These are phyloP conservation scores for Cyathus striatus DNA, from an alignment of 768 basidiomycete species.

Conservation along the genomic window DNA sequence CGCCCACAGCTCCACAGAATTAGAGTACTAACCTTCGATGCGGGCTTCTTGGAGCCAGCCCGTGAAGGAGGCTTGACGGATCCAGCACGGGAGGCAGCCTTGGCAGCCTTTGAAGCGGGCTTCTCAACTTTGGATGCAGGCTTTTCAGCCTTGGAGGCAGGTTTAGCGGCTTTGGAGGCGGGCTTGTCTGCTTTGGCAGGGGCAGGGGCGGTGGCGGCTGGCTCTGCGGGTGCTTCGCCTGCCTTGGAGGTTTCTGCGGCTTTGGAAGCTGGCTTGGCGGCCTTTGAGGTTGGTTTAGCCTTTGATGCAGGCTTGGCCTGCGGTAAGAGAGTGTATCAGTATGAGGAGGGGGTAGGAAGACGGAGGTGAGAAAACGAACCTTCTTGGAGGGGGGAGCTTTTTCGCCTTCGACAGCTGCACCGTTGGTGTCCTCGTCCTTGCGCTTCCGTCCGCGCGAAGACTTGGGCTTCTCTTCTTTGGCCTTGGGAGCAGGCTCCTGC, in stretches of 20 bases:
- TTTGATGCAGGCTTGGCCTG: constrained; percentile 32
- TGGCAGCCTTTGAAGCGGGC: constrained; percentile 41
- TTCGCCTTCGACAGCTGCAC: constrained; percentile 24
- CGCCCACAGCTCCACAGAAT: too few relatives aligned
- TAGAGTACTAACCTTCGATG: constrained; percentile 48
- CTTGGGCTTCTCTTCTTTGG: constrained; percentile 62
- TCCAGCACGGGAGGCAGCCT: constrained; percentile 31
- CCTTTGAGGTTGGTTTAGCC: constrained; percentile 38
- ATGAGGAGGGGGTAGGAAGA: constrained; percentile 13
- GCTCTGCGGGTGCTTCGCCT: constrained; percentile 38
- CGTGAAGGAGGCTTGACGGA: constrained; percentile 52
- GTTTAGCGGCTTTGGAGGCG: constrained; percentile 29
- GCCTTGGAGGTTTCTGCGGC: constrained; percentile 32
- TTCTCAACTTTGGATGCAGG: constrained; percentile 38
- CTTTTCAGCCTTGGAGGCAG: constrained; percentile 26
- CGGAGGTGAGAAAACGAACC: constrained; percentile 28
- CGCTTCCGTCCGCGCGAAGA: constrained; percentile 35
- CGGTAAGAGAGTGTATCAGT: too few relatives aligned
- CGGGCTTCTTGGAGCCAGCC: constrained; percentile 58
- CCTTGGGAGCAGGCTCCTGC: constrained; percentile 33
- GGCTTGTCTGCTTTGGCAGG: constrained; percentile 34
- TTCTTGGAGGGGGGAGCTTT: constrained; percentile 59
- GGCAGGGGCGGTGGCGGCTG: constrained; percentile 34
- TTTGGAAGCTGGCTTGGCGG: constrained; percentile 12
- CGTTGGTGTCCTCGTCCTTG: constrained; percentile 36